Evolutionary conservation across 805 yeast species (phyloP).

Genomic region (Suhomyces tanzawaensis): DNA sequence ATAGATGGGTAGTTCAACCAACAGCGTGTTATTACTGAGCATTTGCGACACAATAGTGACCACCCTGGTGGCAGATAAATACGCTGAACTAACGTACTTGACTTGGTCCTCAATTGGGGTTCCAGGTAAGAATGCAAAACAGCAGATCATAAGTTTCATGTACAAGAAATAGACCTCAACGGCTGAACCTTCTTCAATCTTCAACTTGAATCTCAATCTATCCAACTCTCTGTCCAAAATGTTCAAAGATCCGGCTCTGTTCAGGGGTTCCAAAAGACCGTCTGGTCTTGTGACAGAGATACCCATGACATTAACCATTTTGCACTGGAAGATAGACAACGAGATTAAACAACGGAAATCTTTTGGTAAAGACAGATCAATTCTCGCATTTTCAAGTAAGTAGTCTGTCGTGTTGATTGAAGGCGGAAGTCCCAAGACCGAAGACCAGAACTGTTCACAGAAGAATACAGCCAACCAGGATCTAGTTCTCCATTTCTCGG

Average conservation of each 20-base stretch:
- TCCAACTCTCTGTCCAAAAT: conserved; percentile 77
- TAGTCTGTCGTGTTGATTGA: conserved; percentile 76
- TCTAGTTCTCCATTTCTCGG: conserved; percentile 91
- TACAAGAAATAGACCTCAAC: conserved; percentile 79
- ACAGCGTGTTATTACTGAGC: conserved; percentile 57
- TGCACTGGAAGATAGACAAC: conserved; percentile 78
- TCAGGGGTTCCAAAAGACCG: conserved; percentile 80
- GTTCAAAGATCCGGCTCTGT: conserved; percentile 77
- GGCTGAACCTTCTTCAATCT: conserved; percentile 60
- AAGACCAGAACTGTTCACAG: conserved; percentile 88
- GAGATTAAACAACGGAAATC: conserved; percentile 70
- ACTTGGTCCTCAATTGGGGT: conserved; percentile 86
- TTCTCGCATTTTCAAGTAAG: conserved; percentile 72
- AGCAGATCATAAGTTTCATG: conserved; percentile 75
- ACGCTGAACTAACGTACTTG: conserved; percentile 77
- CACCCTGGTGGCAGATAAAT: conserved; percentile 74
- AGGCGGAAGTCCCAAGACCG: conserved; percentile 84
- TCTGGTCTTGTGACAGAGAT: conserved; percentile 81
- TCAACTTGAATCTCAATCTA: conserved; percentile 61
- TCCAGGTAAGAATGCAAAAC: conserved; percentile 88
- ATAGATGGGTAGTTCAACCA: conserved; percentile 83
- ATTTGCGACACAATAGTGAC: conserved; percentile 74
- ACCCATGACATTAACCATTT: conserved; percentile 82
- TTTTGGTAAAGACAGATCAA: conserved; percentile 63
- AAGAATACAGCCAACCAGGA: conserved; percentile 89